Evolutionary conservation across 352 stramenopile genomes (phyloP), one percentile per base, ranked within the genome.

Genomic region (Globisporangium sylvaticum): DNA sequence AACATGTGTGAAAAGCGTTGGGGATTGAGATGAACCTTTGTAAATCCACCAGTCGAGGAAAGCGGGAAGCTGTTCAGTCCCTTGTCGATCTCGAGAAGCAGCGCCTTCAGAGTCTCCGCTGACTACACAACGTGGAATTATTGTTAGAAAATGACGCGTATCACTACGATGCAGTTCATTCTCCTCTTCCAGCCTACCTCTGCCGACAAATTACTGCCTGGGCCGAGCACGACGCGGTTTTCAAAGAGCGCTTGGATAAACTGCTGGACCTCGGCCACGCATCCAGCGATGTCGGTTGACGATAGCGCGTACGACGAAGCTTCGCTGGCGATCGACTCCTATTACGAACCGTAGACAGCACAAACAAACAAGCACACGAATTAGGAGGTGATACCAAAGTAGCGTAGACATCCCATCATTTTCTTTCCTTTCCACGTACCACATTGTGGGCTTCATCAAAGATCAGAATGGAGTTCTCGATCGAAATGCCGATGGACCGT

Each of bases 401-500:
- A 15, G 22, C 50, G 25, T n/a, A 15, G 2, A 5, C 25, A 12
- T 18, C 37, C 12, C 37, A 15, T 27, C 18, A 0, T 18, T 7
- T 8, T 44, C 8, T 59, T 15, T 29, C 3, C 55, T n/a, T 7
- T 15, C 24, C 4, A 64, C 78, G 39, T 84, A 99, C 96, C 58
- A 99, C 83, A 76, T 99, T 99, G 84, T 99, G 98, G 3, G 97
- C 98, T 78, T 99, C 98, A 70, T 99, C 98, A 67, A 99, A 99
- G 59, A 99, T 98, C 1, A 99, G 74, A 24, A 99, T 89, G 0
- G 97, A 79, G 77, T 99, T 98, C 53, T 97, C 81, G 69, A 98
- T 98, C 34, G 97, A 92, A 34, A 99, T 94, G 24, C 98, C 91
- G 10, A 98, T 90, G 1, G 96, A 93, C 46, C 92, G 88, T 14